Percentiles rank a stretch among this genome's conserved stretches.
Evolutionary conservation across 805 yeast species (phyloP).

Genomic region (Metschnikowia proteae): DNA sequence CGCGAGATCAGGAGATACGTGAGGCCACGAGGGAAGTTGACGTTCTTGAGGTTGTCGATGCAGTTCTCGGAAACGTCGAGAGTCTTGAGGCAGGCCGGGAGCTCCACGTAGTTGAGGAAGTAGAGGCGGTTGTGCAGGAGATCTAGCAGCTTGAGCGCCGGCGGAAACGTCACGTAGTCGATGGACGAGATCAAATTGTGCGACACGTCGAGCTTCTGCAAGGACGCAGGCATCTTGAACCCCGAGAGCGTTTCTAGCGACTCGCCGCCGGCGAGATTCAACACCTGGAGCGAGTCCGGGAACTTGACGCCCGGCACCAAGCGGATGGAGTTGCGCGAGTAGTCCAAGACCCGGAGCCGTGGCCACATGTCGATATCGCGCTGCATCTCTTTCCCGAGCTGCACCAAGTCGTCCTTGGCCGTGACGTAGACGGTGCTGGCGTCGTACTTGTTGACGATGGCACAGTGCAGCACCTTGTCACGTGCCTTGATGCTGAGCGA

Average conservation of each 20-base stretch:
- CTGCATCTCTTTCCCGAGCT: conserved; percentile 36
- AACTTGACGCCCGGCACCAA: conserved; percentile 38
- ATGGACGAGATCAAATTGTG: conserved; percentile 32
- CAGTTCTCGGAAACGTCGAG: conserved; percentile 39
- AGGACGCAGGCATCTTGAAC: conserved; percentile 34
- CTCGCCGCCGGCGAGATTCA: conserved; percentile 39
- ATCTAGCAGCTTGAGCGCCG: conserved; percentile 29
- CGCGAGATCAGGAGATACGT: conserved; percentile 28
- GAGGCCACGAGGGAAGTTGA: conserved; percentile 34
- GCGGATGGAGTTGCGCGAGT: conserved; percentile 35
- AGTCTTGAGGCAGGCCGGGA: conserved; percentile 27
- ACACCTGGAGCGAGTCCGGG: conserved; percentile 35
- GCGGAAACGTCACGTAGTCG: conserved; percentile 36
- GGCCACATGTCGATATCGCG: conserved; percentile 34
- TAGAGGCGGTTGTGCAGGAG: conserved; percentile 37
- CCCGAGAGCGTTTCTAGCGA: conserved; percentile 39
- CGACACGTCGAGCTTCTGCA: conserved; percentile 30
- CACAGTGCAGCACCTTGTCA: conserved; percentile 33
- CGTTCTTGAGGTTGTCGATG: conserved; percentile 36
- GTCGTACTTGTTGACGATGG: conserved; percentile 37
- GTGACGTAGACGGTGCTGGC: conserved; percentile 32
- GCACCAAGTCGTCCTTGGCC: conserved; percentile 29
- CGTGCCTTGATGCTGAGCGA: conserved; percentile 22
- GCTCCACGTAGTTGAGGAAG: conserved; percentile 37
- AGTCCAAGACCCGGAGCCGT: conserved; percentile 32